Base-by-base conservation (phyloP, 306 rosid species). In the Biancaea sappan region DNA sequence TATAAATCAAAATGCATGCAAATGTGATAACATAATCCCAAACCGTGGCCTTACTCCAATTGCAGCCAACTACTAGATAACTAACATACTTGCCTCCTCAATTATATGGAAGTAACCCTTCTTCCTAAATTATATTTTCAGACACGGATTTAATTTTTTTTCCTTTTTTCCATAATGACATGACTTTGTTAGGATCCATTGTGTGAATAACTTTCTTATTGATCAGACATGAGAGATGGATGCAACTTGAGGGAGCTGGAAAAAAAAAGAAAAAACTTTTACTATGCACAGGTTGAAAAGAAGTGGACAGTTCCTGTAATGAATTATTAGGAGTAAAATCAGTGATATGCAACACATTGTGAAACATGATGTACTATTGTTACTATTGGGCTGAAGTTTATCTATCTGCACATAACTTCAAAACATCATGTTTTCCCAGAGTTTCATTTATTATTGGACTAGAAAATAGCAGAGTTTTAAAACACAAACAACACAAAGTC, bases 71-170 rank as follows among this genome's bases (percentile, higher is more conserved):
- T 50, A 41, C 48, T 9, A 12, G 29, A 41, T 72, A 16, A 48
- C 7, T 18, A 40, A 72, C 44, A 60, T 21, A 31, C 10, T 58
- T 58, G 77, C 77, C 22, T 28, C 9, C 46, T 18, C 29, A 58
- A 57, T 47, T 61, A 47, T 48, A 29, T 29, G 53, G 18, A 61
- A 22, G 77, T 22, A 26, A 31, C 29, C 60, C 70, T 31, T 61
- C 51, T 48, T 74, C 62, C 71, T 22, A 11, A 40, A 44, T 35
- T 50, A 3, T 54, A 63, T 51, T 52, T 64, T 18, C 31, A 29
- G 40, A 61, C 24, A 48, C 56, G 53, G 13, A 77, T 28, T 47
- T 16, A 18, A 4, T 69, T 69, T 60, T 29, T 14, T 60, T 29
- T 14, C 24, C 35, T 38, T 29, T 25, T 25, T n/a, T 21, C 10